Evolutionary conservation across 2,329 filamentous ascomycete genomes (phyloP), one percentile per base, ranked within the genome.

Genomic region (Canariomyces notabilis): DNA sequence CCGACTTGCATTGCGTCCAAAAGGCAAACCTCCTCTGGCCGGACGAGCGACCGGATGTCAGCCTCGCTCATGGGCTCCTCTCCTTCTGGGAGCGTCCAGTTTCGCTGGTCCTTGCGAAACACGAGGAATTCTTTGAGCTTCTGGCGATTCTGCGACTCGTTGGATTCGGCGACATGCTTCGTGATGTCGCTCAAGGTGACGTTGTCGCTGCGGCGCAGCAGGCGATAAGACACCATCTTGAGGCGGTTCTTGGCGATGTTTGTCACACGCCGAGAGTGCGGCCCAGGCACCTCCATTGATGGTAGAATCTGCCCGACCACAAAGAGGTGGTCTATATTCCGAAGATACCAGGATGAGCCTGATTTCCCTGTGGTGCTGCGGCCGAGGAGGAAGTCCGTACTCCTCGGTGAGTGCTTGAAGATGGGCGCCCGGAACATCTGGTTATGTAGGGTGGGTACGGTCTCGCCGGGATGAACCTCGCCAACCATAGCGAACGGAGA

Each of bases 1-100:
- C 93, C 93, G 32, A 96, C 85, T 64, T 97, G 89, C 91, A 97
- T 98, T 0, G 91, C 87, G 62, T 98, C 91, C 22, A 97, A 81
- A 36, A 96, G 69, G 65, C 89, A 97, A 1, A 97, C 87, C 60
- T 97, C 91, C 65, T 98, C 93, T 0, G 93, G 91, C 54, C 90
- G 91, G 56, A 98, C 89, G 83, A 94, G 89, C 19, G 81, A 76
- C 33, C 91, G 84, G 51, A 97, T 84, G 2, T 80, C 80, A 19
- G 85, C 79, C 60, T 91, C 86, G 49, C 95, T 89, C 11, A 90
- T 87, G 18, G 93, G 73, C 1, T 79, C 73, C 56, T 96, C 87
- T 18, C 80, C 80, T 7, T 80, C 72, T 41, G 79, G 80, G 52
- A 95, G 77, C 21, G 84, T 81, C 93, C 93, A 98, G 23, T 88